Evolutionary conservation across 352 stramenopile genomes (phyloP).

Genomic region (Phytophthora tubulina): DNA sequence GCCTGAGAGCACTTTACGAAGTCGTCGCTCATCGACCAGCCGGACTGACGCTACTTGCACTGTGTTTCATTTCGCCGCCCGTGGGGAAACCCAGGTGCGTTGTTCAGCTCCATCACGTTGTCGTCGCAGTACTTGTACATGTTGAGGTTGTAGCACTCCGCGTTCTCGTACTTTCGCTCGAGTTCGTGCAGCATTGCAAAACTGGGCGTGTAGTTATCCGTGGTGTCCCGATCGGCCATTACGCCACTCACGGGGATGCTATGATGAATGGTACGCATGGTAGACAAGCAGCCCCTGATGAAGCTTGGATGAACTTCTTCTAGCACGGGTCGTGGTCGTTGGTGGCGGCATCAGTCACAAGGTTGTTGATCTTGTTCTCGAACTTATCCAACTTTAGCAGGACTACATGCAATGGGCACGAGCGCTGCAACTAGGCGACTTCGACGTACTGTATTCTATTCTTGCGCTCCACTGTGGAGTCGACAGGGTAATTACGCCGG

Average conservation of each 20-base stretch:
- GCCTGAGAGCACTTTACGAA: conserved; percentile 70
- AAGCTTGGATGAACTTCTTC: conserved; percentile 91
- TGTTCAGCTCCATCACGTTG: conserved; percentile 37
- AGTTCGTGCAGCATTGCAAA: conserved; percentile 87
- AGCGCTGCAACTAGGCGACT: too few species aligned
- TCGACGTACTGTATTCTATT: too few species aligned
- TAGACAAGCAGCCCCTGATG: conserved; percentile 65
- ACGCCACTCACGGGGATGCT: conserved; percentile 84
- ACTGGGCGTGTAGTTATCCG: conserved; percentile 65
- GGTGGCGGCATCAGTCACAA: conserved; percentile 57
- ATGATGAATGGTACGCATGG: conserved; percentile 27
- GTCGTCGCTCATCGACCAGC: conserved; percentile 52
- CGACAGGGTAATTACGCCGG: too few species aligned
- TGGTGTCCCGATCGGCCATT: conserved; percentile 55
- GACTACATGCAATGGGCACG: too few species aligned
- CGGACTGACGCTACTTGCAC: conserved; percentile 67
- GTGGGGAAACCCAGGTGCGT: conserved; percentile 66
- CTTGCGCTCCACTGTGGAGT: too few species aligned
- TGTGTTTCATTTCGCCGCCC: conserved; percentile 60
- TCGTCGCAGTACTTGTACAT: conserved; percentile 81
- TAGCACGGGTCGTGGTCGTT: conserved; percentile 78
- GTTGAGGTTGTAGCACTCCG: conserved; percentile 89
- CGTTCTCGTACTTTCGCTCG: conserved; percentile 73
- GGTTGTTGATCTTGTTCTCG: conserved; percentile 82
- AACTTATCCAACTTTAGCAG: too few species aligned